Percentiles rank a stretch among this genome's conserved stretches.
phyloP scores from a whole-genome alignment of 352 stramenopile genomes.

The Lagenidium sp. region DNA sequence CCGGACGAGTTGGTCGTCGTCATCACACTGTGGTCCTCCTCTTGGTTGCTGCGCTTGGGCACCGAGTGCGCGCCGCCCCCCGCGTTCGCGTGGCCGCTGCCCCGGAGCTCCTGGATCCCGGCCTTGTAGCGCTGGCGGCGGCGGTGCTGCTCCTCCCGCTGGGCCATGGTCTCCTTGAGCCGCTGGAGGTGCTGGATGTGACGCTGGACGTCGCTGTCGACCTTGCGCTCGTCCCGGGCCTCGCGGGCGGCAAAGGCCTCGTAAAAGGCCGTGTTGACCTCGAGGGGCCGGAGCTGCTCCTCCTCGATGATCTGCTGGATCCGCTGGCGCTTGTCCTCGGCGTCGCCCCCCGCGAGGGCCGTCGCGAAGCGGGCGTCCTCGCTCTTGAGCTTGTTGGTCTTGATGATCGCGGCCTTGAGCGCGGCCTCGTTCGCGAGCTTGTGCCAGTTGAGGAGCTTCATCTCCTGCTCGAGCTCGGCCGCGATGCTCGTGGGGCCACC shows the following conservation, averaged over 20 bases:
- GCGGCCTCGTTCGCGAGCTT: slow-evolving; percentile 92
- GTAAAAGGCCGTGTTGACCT: slow-evolving; percentile 87
- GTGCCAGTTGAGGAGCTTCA: slow-evolving; percentile 93
- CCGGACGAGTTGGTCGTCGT: no score
- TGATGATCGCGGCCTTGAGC: slow-evolving; percentile 87
- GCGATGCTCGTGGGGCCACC: slow-evolving; percentile 19
- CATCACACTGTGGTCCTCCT: no score
- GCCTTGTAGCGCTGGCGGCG: slow-evolving; percentile 56
- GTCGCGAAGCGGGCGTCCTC: slow-evolving; percentile 49
- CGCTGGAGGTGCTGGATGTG: slow-evolving; percentile 83
- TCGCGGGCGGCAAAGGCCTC: slow-evolving; percentile 75
- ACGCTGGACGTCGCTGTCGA: slow-evolving; percentile 82
- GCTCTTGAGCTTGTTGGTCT: slow-evolving; percentile 80
- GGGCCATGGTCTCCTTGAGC: slow-evolving; percentile 57
- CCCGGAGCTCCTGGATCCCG: slow-evolving; percentile 43
- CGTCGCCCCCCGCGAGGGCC: slow-evolving; percentile 40
- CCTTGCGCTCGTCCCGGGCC: slow-evolving; percentile 37
- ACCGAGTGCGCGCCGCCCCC: no score
- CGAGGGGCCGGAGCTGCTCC: slow-evolving; percentile 86
- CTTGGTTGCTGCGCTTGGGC: slow-evolving; percentile 15
- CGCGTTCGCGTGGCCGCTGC: slow-evolving; percentile 14
- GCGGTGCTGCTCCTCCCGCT: slow-evolving; percentile 51
- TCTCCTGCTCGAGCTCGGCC: slow-evolving; percentile 85
- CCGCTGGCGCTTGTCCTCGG: slow-evolving; percentile 76
- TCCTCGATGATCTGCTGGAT: slow-evolving; percentile 91